phyloP scores from a whole-genome alignment of 2,329 filamentous ascomycete genomes.

The Botrytis paeoniae region DNA sequence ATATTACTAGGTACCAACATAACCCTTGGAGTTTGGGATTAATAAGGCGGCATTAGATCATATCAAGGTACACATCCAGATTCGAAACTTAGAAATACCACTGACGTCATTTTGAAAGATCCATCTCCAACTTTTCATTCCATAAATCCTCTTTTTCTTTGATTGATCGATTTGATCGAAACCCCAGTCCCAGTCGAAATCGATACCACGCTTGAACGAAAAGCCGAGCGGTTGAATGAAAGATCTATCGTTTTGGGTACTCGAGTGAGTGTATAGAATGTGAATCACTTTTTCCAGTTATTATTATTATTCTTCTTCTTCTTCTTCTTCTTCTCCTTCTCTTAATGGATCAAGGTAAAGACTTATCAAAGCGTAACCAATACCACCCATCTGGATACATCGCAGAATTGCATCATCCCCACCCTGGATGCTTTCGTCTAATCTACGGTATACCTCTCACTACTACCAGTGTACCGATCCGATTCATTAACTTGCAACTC shows the following conservation, averaged over 20 bases:
- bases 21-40: neutral
- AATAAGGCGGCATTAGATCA: conserved; percentile 7
- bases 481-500: neutral
- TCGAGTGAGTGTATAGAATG: no score
- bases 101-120: conserved; percentile 1
- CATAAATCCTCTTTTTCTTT: neutral
- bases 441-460: neutral
- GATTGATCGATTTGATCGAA: neutral
- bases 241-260: no score
- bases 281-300: neutral
- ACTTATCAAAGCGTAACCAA: neutral
- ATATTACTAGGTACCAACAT: neutral
- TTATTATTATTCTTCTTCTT: neutral
- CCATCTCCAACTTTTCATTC: conserved; percentile 5
- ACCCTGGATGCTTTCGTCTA: neutral
- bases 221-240: no score
- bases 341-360: neutral
- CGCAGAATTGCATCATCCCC: neutral
- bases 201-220: no score
- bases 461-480: neutral
- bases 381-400: no score
- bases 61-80: neutral
- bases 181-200: neutral
- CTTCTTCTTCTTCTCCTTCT: neutral
- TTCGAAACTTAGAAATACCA: neutral